Percentiles rank a stretch among this genome's conserved stretches.
Conservation (phyloP, 768 basidiomycete species). For the Cyclocybe aegerita region DNA sequence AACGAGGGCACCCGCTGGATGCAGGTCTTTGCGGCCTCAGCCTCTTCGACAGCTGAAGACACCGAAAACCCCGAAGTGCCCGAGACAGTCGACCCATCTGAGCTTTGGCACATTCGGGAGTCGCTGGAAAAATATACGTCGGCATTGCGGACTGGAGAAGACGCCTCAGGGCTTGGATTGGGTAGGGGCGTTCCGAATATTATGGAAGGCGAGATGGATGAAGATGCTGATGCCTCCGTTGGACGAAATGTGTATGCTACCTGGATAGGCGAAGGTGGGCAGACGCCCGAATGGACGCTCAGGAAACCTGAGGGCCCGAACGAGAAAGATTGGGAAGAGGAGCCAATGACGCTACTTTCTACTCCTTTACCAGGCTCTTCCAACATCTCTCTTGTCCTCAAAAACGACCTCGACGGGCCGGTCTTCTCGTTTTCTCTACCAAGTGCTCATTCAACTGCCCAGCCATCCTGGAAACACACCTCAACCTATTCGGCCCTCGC, state of each 20-base stretch:
- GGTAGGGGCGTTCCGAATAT: constrained; percentile 77
- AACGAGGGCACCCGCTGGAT: constrained; percentile 85
- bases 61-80: constrained; percentile 66
- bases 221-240: constrained; percentile 77
- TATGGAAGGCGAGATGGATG: constrained; percentile 86
- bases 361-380: constrained; percentile 61
- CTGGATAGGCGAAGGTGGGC: constrained; percentile 60
- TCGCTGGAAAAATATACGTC: constrained; percentile 84
- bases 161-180: constrained; percentile 60
- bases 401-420: constrained; percentile 73
- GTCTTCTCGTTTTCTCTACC: constrained; percentile 48
- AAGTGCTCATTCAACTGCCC: constrained; percentile 26
- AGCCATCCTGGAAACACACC: constrained; percentile 61
- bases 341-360: constrained; percentile 60
- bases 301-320: constrained; percentile 3
- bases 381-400: constrained; percentile 54
- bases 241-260: constrained; percentile 67
- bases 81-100: constrained; percentile 86
- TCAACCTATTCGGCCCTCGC: constrained; percentile 88
- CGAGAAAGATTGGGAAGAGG: constrained; percentile 24
- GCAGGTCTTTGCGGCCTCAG: constrained; percentile 71
- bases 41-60: constrained; percentile 30
- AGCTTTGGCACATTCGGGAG: constrained; percentile 77
- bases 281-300: constrained; percentile 39
- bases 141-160: constrained; percentile 55